Percentiles rank a stretch among this genome's conserved stretches.
Conservation (phyloP, 805 yeast species). For the Ogataea neopini region DNA sequence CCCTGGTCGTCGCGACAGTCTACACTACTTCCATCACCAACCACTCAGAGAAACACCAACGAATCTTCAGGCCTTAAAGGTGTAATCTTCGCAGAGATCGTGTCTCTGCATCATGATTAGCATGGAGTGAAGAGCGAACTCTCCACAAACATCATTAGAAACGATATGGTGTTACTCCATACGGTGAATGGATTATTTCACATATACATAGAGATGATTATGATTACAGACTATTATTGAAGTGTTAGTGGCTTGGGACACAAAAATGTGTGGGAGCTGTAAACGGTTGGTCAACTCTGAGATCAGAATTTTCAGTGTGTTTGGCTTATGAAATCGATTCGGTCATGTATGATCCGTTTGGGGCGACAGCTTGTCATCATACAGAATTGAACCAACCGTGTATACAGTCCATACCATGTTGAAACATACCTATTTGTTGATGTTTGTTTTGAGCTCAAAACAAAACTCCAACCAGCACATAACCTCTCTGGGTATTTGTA, state of each 20-base stretch:
- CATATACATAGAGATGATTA: slow-evolving; percentile 4
- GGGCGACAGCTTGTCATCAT: slow-evolving; percentile 78
- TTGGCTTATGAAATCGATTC: slow-evolving; percentile 63
- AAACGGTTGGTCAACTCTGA: neutral
- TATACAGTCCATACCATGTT: neutral
- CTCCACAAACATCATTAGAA: slow-evolving; percentile 46
- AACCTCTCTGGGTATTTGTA: neutral
- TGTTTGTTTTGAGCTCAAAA: slow-evolving; percentile 3
- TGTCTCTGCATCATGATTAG: slow-evolving; percentile 53
- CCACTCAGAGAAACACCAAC: neutral
- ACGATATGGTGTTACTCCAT: neutral
- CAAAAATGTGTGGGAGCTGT: no score
- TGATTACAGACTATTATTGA: neutral
- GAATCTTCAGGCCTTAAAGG: slow-evolving; percentile 17
- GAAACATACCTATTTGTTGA: slow-evolving; percentile 5
- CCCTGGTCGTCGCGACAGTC: no score
- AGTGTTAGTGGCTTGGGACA: neutral
- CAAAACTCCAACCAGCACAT: neutral
- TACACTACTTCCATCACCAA: neutral
- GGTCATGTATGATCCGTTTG: slow-evolving; percentile 64
- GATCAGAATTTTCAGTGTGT: slow-evolving; percentile 69
- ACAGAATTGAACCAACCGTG: slow-evolving; percentile 10
- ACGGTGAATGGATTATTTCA: neutral
- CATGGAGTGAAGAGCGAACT: slow-evolving; percentile 40
- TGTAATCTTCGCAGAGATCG: slow-evolving; percentile 16